phyloP scores from a whole-genome alignment of 1,284 basidiomycete species.

The Heimioporus retisporus region DNA sequence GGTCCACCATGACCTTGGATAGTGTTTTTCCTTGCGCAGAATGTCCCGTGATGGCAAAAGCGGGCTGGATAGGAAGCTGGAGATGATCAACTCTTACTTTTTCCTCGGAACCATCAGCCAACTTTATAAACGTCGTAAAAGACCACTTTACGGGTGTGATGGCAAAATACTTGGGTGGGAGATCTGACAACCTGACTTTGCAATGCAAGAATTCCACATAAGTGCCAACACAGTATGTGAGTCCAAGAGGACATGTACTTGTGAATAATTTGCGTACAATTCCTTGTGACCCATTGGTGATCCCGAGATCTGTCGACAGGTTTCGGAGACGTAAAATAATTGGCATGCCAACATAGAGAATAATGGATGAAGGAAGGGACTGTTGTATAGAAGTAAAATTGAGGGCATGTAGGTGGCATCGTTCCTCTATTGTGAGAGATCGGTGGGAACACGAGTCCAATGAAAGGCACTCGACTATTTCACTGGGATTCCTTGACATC shows the following conservation, averaged over 20 bases:
- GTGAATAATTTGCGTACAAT: conserved; percentile 21
- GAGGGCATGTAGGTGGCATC: too few species aligned
- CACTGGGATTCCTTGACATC: too few species aligned
- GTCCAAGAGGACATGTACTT: too few species aligned
- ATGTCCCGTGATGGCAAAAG: not conserved
- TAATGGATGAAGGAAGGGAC: too few species aligned
- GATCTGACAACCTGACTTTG: not conserved
- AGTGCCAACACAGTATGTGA: not conserved
- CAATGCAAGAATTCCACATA: not conserved
- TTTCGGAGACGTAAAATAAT: conserved; percentile 38
- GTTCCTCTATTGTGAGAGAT: too few species aligned
- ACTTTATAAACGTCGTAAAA: not conserved
- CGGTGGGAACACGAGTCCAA: too few species aligned
- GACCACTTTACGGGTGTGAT: not conserved
- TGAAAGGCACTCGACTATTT: too few species aligned
- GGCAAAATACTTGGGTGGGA: not conserved
- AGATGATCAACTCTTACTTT: too few species aligned
- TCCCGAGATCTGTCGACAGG: conserved; percentile 40
- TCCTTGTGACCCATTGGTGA: conserved; percentile 43
- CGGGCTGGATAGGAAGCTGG: not conserved
- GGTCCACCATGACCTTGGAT: not conserved
- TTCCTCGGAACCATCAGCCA: too few species aligned
- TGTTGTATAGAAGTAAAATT: too few species aligned
- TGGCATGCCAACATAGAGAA: conserved; percentile 33
- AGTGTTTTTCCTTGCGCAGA: conserved; percentile 1